Percentiles rank a stretch among this genome's conserved stretches.
Evolutionary conservation across 805 yeast species (phyloP).

Genomic region (Pichia kluyveri): DNA sequence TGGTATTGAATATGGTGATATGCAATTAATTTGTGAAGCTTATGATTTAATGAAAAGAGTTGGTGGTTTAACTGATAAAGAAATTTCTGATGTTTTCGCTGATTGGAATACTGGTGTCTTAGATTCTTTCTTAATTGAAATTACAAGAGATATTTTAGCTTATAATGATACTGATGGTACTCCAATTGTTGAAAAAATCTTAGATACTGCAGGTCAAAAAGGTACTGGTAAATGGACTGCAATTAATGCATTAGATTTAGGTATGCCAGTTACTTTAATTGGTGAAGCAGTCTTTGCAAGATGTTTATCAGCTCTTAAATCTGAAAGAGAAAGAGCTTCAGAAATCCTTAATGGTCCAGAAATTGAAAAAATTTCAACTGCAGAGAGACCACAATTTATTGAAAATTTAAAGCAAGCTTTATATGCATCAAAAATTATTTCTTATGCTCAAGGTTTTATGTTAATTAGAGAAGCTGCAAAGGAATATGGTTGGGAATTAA

Average conservation of each 20-base stretch:
- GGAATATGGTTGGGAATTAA: slow-evolving; percentile 94
- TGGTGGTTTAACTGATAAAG: slow-evolving; percentile 83
- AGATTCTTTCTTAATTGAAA: slow-evolving; percentile 94
- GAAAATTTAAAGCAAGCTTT: slow-evolving; percentile 96
- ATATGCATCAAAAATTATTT: slow-evolving; percentile 96
- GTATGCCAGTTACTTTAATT: slow-evolving; percentile 96
- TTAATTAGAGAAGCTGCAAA: slow-evolving; percentile 96
- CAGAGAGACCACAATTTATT: slow-evolving; percentile 75
- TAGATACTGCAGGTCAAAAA: slow-evolving; percentile 97
- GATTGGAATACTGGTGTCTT: slow-evolving; percentile 96
- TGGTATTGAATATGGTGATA: slow-evolving; percentile 99
- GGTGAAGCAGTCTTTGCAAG: slow-evolving; percentile 99
- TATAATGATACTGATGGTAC: slow-evolving; percentile 84
- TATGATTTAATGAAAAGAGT: slow-evolving; percentile 92
- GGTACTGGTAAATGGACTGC: slow-evolving; percentile 99
- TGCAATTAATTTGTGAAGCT: slow-evolving; percentile 98
- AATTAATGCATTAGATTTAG: slow-evolving; percentile 92
- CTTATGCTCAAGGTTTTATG: slow-evolving; percentile 99
- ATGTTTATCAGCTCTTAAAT: slow-evolving; percentile 87
- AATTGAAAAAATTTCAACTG: slow-evolving; percentile 50
- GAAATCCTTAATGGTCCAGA: slow-evolving; percentile 71
- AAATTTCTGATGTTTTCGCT: slow-evolving; percentile 86
- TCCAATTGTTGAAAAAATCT: slow-evolving; percentile 91
- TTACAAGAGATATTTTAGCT: slow-evolving; percentile 89
- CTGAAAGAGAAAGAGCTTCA: slow-evolving; percentile 85